Base-by-base conservation (phyloP, 345 rosid species). In the Brassica carinata region DNA sequence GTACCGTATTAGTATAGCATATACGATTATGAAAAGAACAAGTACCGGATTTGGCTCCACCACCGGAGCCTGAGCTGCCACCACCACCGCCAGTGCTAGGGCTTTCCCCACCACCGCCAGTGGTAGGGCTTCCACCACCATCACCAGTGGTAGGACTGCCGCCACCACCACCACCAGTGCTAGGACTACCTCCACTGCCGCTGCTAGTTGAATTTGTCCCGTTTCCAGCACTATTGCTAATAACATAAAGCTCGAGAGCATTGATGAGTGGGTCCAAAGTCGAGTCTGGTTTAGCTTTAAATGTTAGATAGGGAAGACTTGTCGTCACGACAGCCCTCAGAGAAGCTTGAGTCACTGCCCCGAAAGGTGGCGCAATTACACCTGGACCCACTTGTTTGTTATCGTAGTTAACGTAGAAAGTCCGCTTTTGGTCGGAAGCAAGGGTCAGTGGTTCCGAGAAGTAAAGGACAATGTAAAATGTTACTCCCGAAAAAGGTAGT, bases 371-470 rank as follows among this genome's bases (percentile, higher is more conserved):
- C 68, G 27, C 73, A 7, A 76, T 40, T 2, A n/a, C 2, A 11
- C 40, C 15, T 17, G 43, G 1, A 59, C 79, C 68, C 19, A 76
- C 79, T 59, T 76, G 79, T 43, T 36, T 76, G 5, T 27, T 13
- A 0, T 69, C 79, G 29, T 68, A 76, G 74, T 10, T 5, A 36
- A 76, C 79, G 6, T 29, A 0, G 33, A 77, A 77, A 61, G 75
- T 69, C 14, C 80, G 80, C 51, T 29, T 77, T 43, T 69, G 80
- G 51, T 62, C 69, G 15, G 74, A 43, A 43, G 17, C 7, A 70
- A 77, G 75, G 23, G 53, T 77, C 34, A 63, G 7, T 19, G 81
- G 81, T 34, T 77, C 76, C 8, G 76, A 77, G 64, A 77, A 77
- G 53, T 77, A 77, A 5, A 64, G 27, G 40, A 14, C 71, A 33